These are phyloP conservation scores for Aspergillus carlsbadensis DNA, from an alignment of 495 filamentous ascomycete genomes.

Conservation along the genomic window DNA sequence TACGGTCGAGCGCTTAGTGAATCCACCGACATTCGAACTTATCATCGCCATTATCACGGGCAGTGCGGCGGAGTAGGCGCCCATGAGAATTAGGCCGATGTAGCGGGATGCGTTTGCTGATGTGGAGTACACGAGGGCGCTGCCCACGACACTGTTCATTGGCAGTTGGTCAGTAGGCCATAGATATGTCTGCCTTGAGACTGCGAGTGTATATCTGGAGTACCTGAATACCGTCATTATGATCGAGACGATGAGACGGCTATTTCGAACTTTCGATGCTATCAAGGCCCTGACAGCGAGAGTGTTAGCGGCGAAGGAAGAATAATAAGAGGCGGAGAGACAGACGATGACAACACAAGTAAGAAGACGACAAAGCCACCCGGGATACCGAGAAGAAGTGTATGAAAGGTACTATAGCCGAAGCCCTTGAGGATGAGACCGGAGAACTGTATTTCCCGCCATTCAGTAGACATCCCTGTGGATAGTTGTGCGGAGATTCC, in stretches of 20 bases:
- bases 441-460: conserved; percentile 24
- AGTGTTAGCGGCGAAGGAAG: no score
- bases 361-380: conserved; percentile 8
- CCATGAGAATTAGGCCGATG: conserved; percentile 25
- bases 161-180: no score
- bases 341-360: no score
- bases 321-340: no score
- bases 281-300: no score
- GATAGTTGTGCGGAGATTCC: no score
- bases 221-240: no score
- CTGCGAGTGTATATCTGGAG: no score
- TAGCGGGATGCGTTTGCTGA: conserved; percentile 39
- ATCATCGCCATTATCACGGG: conserved; percentile 28
- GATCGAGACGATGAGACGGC: no score
- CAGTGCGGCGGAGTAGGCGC: conserved; percentile 23
- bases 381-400: conserved; percentile 31
- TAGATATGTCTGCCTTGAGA: no score
- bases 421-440: conserved; percentile 35
- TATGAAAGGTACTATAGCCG: conserved; percentile 33
- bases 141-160: conserved; percentile 21
- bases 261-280: no score
- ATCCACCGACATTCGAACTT: conserved; percentile 34
- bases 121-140: conserved; percentile 28
- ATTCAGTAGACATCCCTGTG: conserved; percentile 7
- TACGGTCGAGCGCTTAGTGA: conserved; percentile 30